Evolutionary conservation across 306 rosid genomes (phyloP).

Genomic region (Carpinus viminea): DNA sequence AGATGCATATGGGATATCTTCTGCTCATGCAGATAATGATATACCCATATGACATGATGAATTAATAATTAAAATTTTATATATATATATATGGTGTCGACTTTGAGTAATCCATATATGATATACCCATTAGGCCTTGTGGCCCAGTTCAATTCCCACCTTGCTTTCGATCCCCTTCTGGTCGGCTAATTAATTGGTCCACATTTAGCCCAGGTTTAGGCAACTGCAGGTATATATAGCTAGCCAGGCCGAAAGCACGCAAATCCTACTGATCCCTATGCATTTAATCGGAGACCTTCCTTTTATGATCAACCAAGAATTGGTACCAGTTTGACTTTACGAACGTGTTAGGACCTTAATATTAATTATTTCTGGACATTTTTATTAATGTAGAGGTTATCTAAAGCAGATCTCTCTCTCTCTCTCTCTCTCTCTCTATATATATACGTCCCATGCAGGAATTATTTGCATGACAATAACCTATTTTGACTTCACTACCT

Average conservation of each 20-base stretch:
- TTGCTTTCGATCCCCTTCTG: background rate
- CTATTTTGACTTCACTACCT: too few relatives aligned
- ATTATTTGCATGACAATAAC: too few relatives aligned
- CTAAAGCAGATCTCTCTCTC: too few relatives aligned
- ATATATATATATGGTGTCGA: constrained; percentile 13
- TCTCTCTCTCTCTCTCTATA: too few relatives aligned
- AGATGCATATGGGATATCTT: constrained; percentile 37
- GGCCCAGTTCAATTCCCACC: constrained; percentile 5
- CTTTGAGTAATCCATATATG: constrained; percentile 9
- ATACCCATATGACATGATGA: constrained; percentile 16
- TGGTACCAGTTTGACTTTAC: background rate
- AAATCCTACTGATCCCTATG: background rate
- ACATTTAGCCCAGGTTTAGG: background rate
- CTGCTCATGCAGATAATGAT: constrained; percentile 25
- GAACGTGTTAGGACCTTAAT: too few relatives aligned
- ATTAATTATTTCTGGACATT: too few relatives aligned
- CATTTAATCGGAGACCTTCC: constrained; percentile 28
- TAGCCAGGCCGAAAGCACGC: background rate
- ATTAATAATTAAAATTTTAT: background rate
- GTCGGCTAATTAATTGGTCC: background rate
- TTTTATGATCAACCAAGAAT: constrained; percentile 23
- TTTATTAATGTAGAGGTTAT: too few relatives aligned
- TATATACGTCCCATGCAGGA: too few relatives aligned
- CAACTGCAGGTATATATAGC: background rate
- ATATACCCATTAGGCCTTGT: background rate